Percentiles rank a stretch among this genome's conserved stretches.
Conservation (phyloP, 345 rosid species). For the Reutealis trisperma region DNA sequence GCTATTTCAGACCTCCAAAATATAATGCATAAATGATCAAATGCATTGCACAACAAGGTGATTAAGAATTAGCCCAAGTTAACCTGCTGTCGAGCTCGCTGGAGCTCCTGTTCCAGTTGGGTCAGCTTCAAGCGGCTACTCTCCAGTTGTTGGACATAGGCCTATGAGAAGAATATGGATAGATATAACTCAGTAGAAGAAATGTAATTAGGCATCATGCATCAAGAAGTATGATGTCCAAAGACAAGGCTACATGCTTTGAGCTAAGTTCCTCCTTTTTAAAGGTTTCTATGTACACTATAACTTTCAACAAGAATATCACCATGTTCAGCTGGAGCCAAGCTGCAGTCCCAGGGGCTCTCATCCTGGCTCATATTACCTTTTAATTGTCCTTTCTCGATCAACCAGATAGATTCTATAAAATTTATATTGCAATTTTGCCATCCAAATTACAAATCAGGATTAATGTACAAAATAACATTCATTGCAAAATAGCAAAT, state of each 20-base stretch:
- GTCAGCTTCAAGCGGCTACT: slow-evolving; percentile 93
- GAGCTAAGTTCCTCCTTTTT: background rate
- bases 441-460: background rate
- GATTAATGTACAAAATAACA: background rate
- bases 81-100: slow-evolving; percentile 98
- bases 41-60: background rate
- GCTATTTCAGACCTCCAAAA: background rate
- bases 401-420: background rate
- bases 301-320: background rate
- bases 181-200: slow-evolving; percentile 10
- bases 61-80: slow-evolving; percentile 24
- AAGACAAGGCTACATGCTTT: background rate
- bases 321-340: background rate
- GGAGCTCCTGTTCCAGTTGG: slow-evolving; percentile 97
- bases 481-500: background rate
- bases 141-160: slow-evolving; percentile 97
- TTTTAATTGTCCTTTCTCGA: background rate
- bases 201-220: background rate
- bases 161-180: slow-evolving; percentile 45
- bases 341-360: background rate
- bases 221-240: background rate
- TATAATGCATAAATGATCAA: background rate
- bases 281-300: background rate
- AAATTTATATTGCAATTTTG: background rate
- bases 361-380: background rate